Base-by-base conservation (phyloP, 495 filamentous ascomycete species). In the Penicillium canariense region DNA sequence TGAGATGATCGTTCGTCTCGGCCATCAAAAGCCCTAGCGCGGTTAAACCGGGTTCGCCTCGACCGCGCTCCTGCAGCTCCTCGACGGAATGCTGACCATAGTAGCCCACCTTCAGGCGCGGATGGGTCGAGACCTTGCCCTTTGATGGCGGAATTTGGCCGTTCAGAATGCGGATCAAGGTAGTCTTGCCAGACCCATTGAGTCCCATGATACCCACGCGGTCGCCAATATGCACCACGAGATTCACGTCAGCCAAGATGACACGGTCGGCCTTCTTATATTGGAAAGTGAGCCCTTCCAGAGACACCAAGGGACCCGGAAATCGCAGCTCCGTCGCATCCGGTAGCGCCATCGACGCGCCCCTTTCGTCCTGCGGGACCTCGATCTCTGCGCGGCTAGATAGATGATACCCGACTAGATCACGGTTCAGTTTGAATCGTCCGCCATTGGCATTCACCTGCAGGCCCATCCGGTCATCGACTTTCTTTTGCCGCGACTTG, bases 41-140 rank as follows among this genome's bases (percentile, higher is more conserved):
- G 0, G 88, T 89, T 3, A 87, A 62, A 1, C 67, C 60, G 5
- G 77, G 74, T 3, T 81, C 70, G 0, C 58, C 49, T 9, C 71
- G 69, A 2, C 77, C 76, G 15, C 68, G 60, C 1, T 68, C 59
- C 54, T 86, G 83, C 0, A 94, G 76, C 11, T 78, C 70, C 55
- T 89, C 86, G 2, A 91, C 87, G 0, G 85, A 82, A 48, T 88
- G 84, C 63, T 92, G 89, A n/a, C 84, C 82, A 68, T 89, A 91
- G 61, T 88, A 88, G 5, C 85, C 87, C 47, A 89, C 65, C 43
- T 80, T 81, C 20, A 89, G 65, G 15, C 86, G 74, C 3, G 89
- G 75, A 63, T 94, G 88, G 1, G 71, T 75, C 1, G 81, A 74
- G 3, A 87, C 63, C 8, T 78, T 80, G 0, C 87, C 87, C 49